Percentiles rank a stretch among this genome's conserved stretches.
These are phyloP conservation scores for Sporothrix phasma DNA, from an alignment of 2,329 filamentous ascomycete genomes.

Conservation along the genomic window DNA sequence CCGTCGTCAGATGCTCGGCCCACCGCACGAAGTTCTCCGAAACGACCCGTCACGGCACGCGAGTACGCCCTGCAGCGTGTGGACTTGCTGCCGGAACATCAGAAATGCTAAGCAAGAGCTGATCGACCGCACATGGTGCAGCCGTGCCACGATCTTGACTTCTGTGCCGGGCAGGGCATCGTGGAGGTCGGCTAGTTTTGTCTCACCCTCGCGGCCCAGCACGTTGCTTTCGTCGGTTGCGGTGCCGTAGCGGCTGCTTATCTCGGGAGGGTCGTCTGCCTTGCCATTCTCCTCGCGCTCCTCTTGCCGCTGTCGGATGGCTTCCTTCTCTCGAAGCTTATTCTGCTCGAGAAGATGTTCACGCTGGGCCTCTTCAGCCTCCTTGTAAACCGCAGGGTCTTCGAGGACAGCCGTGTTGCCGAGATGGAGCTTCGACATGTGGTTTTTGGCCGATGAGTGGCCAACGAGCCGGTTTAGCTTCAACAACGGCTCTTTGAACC, in stretches of 20 bases:
- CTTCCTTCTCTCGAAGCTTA: constrained; percentile 26
- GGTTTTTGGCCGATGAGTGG: constrained; percentile 30
- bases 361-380: constrained; percentile 24
- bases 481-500: constrained; percentile 30
- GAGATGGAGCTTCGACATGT: constrained; percentile 30
- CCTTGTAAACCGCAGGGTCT: constrained; percentile 23
- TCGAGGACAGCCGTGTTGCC: constrained; percentile 29
- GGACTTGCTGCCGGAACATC: constrained; percentile 73
- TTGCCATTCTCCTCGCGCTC: constrained; percentile 27
- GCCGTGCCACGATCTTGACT: constrained; percentile 58
- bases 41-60: constrained; percentile 40
- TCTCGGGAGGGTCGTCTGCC: constrained; percentile 24
- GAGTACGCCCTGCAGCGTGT: constrained; percentile 77
- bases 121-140: constrained; percentile 72
- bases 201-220: constrained; percentile 20
- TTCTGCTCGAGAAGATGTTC: constrained; percentile 27
- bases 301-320: constrained; percentile 25
- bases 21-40: constrained; percentile 73
- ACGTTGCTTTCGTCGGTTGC: constrained; percentile 17
- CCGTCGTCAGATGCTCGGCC: constrained; percentile 71
- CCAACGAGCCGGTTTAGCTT: constrained; percentile 31
- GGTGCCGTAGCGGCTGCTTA: constrained; percentile 25
- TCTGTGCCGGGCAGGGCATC: constrained; percentile 39
- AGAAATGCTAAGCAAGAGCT: constrained; percentile 77
- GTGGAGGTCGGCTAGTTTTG: constrained; percentile 18